Conservation (phyloP, 257 asterid species). For the Scutellaria baicalensis region DNA sequence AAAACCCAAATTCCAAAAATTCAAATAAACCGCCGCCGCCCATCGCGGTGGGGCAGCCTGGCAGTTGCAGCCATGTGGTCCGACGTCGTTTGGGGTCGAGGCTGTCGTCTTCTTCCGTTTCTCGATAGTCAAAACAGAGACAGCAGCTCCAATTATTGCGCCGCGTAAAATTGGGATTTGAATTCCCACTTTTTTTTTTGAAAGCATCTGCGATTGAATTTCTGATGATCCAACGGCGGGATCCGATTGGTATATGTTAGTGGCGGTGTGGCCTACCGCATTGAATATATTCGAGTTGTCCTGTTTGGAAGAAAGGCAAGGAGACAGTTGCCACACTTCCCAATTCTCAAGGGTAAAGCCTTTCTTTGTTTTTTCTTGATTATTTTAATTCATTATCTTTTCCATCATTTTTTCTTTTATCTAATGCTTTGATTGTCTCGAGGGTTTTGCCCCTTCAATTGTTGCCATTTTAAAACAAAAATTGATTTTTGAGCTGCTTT, state of each 20-base stretch:
- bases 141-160: constrained; percentile 16
- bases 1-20: background rate
- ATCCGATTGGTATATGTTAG: background rate
- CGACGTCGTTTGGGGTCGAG: constrained; percentile 1
- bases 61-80: background rate
- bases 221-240: constrained; percentile 6
- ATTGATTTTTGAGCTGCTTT: too few species aligned
- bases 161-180: constrained; percentile 18
- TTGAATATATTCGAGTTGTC: constrained; percentile 23
- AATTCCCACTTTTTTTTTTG: background rate
- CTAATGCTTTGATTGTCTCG: constrained; percentile 1
- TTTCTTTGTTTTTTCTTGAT: background rate
- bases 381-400: background rate
- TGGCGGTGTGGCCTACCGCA: constrained; percentile 22
- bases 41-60: background rate
- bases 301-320: constrained; percentile 26
- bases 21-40: background rate
- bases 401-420: constrained; percentile 11
- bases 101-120: background rate
- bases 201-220: background rate
- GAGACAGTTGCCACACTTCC: constrained; percentile 32
- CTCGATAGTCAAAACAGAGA: constrained; percentile 6
- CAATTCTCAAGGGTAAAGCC: constrained; percentile 38
- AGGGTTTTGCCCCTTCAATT: constrained; percentile 8
- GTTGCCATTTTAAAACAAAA: background rate